Evolutionary conservation across 1,139 yeast species (phyloP).

Genomic region (Saccharomycopsis phalli): DNA sequence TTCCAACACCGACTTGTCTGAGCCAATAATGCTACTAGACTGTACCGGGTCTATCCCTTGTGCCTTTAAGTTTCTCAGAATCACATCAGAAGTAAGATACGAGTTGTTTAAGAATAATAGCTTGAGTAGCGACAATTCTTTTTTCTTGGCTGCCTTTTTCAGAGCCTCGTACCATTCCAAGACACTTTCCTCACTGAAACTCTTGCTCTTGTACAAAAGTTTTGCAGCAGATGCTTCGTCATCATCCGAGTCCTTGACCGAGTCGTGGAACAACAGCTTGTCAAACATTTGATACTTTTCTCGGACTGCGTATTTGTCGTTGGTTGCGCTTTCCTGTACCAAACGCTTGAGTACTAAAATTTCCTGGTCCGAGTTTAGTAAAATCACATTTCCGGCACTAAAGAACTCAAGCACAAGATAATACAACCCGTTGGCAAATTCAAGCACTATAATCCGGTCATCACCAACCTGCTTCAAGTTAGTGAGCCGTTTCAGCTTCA

Average conservation of each 20-base stretch:
- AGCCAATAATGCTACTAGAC: no score
- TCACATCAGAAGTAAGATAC: conserved; percentile 69
- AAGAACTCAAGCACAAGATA: conserved; percentile 83
- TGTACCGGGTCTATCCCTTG: conserved; percentile 38
- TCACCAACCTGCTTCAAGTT: conserved; percentile 63
- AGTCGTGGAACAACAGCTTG: conserved; percentile 35
- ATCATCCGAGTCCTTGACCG: conserved; percentile 15
- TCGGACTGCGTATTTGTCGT: conserved; percentile 61
- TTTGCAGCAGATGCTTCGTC: conserved; percentile 20
- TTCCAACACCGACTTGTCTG: conserved; percentile 22
- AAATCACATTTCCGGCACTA: conserved; percentile 85
- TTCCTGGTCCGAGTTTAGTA: conserved; percentile 59
- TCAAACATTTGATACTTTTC: conserved; percentile 59
- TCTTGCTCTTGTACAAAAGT: conserved; percentile 11
- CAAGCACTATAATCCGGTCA: conserved; percentile 72
- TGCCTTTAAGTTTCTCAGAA: conserved; percentile 46
- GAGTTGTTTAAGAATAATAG: conserved; percentile 60
- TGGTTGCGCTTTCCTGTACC: conserved; percentile 62
- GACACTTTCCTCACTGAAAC: conserved; percentile 33
- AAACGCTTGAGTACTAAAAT: conserved; percentile 71
- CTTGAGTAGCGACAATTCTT: conserved; percentile 59
- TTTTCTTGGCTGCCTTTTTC: conserved; percentile 22
- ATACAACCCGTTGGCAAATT: conserved; percentile 72
- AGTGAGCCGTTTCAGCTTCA: conserved; percentile 71
- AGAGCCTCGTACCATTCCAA: conserved; percentile 35